Evolutionary conservation across 1,139 yeast species (phyloP).

Genomic region (Candida sp.): DNA sequence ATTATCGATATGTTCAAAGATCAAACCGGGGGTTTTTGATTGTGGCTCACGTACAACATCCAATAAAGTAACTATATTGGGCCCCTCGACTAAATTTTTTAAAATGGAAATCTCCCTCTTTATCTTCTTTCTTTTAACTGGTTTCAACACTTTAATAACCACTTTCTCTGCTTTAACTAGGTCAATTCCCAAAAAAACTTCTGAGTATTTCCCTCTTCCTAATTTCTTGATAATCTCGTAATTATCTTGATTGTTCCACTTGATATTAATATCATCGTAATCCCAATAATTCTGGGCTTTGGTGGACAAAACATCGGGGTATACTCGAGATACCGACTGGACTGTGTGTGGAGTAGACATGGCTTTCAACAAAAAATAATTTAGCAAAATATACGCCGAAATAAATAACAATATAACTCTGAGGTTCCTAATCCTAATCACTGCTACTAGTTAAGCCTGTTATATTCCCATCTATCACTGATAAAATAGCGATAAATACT

Average conservation of each 20-base stretch:
- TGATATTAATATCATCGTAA: constrained; percentile 41
- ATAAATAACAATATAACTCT: background rate
- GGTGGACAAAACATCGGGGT: constrained; percentile 39
- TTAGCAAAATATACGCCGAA: background rate
- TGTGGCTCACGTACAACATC: constrained; percentile 91
- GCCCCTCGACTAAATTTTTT: constrained; percentile 84
- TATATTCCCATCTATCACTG: background rate
- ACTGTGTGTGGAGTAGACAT: constrained; percentile 10
- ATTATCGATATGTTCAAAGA: constrained; percentile 89
- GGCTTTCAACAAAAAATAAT: background rate
- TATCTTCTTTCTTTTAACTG: constrained; percentile 95
- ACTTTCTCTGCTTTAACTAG: constrained; percentile 38
- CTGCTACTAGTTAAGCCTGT: background rate
- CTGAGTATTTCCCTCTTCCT: constrained; percentile 49
- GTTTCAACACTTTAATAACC: constrained; percentile 93
- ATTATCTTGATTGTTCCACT: constrained; percentile 47
- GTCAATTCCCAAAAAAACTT: constrained; percentile 41
- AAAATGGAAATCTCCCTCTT: constrained; percentile 92
- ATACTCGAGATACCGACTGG: constrained; percentile 37
- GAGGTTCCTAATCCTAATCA: background rate
- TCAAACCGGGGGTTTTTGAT: constrained; percentile 89
- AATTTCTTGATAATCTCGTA: constrained; percentile 44
- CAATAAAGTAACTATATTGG: constrained; percentile 74
- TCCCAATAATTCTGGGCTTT: constrained; percentile 49
- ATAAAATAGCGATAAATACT: background rate